These are phyloP conservation scores for Acanthamoeba triangularis DNA, from an alignment of 208 protist species.

Conservation along the genomic window DNA sequence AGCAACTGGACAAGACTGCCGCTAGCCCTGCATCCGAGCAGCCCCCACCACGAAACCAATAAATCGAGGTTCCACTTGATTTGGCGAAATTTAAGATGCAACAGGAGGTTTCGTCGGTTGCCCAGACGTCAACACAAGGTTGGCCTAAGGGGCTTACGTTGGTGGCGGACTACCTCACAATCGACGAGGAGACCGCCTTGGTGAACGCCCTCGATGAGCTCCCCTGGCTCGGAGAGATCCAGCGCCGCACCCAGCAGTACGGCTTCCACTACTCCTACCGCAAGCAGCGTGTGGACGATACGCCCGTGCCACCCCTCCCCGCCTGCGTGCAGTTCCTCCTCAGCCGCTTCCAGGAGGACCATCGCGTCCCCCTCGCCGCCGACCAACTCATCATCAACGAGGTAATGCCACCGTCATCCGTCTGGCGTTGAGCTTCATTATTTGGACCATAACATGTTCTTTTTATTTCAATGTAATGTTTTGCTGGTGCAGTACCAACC, in stretches of 20 bases:
- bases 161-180: not conserved
- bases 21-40: not conserved
- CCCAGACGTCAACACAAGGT: not conserved
- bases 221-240: not conserved
- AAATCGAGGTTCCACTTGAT: not conserved
- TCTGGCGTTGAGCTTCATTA: too few species aligned
- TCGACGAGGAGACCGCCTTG: not conserved
- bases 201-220: not conserved
- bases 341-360: not conserved
- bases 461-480: too few species aligned
- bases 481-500: not conserved
- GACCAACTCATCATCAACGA: constrained; percentile 50
- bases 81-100: not conserved
- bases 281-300: constrained; percentile 18
- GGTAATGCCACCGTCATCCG: too few species aligned
- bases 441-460: too few species aligned
- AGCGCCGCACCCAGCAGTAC: constrained; percentile 37
- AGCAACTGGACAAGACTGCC: not conserved
- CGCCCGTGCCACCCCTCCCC: constrained; percentile 19
- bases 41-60: not conserved
- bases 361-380: not conserved
- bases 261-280: constrained; percentile 29
- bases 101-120: not conserved
- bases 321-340: not conserved
- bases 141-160: not conserved